Base-by-base conservation (phyloP, 148 eudicot genomes). In the Limonium bicolor region DNA sequence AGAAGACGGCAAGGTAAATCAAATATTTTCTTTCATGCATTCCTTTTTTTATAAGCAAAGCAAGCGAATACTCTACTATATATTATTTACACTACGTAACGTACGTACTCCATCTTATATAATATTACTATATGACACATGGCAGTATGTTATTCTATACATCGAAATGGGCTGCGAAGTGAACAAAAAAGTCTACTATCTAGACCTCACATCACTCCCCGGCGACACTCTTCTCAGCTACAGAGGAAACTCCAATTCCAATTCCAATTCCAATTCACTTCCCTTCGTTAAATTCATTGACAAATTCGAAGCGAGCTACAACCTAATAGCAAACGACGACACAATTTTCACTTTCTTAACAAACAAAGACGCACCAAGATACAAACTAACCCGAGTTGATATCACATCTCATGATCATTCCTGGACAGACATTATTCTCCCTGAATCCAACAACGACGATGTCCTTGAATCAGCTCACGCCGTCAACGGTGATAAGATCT, bases 331-430 rank as follows among this genome's bases (percentile, higher is more conserved):
- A 2, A 84, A 90, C 66, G 87, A 90, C 32, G 79, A 41, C 41
- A 68, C 83, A 1, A 3, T 66, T 7, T 90, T 90, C 36, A 90
- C 97, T 44, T 84, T 90, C 40, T 48, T 45, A 55, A 80, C 95
- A 34, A 90, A 90, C 58, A 90, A 90, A 48, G n/a, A n/a, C n/a
- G 95, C 97, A 30, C 95, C 97, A 6, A 77, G 61, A 49, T 47
- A 82, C 49, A 90, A 80, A 59, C 54, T 90, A 32, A 77, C 71
- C 30, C 69, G 87, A 2, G 82, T 90, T 32, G 73, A 88, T 49
- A 50, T 83, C 4, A 72, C 58, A 25, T 60, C 70, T 17, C 97
- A 86, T 11, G 50, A 26, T 51, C n/a, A n/a, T n/a, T 17, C 37
- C 22, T 90, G 93, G 97, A 59, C 54, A 22, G 82, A 80, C 26